Base-by-base conservation (phyloP, 345 rosid species). In the Ailanthus altissimus region DNA sequence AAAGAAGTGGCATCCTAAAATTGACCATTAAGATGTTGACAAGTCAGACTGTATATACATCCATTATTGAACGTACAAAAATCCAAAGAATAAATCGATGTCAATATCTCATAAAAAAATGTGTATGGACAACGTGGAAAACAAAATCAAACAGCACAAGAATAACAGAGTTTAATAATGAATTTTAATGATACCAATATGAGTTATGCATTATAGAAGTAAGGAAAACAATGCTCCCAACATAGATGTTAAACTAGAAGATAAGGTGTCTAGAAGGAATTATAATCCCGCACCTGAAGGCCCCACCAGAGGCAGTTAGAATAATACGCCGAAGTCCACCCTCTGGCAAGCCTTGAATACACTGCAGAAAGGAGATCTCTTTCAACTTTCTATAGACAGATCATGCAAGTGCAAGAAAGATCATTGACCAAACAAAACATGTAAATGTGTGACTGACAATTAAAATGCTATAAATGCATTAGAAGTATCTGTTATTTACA, bases 301-400 rank as follows among this genome's bases (percentile, higher is more conserved):
- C 90, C 70, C 99, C 99, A 78, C 99, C 99, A 75, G 99, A 96
- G 43, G 98, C 97, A 50, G 99, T 96, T 74, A 96, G 89, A 81
- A 96, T 93, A 74, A 93, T 91, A 49, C 85, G 89, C 65, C 97
- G 84, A 46, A 96, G 86, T 75, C 97, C 97, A 67, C 93, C 97
- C 73, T 92, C 97, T 1, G 95, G 91, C 73, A 93, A 86, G 79
- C 99, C 98, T 79, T 96, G 99, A 76, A 96, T 92, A 84, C 99
- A 96, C 98, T 93, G 93, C 62, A 84, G 80, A 81, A 68, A 77
- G 59, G 69, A 64, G 71, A 83, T 23, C 12, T 61, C 32, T 26
- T 70, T 74, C 58, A 74, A 28, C 14, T 66, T 68, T 58, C 32
- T 47, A 21, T 49, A 59, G 25, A 50, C 16, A 56, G 72, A 74